Conservation (phyloP, 1,284 basidiomycete genomes). For the Pseudozyma pruni region DNA sequence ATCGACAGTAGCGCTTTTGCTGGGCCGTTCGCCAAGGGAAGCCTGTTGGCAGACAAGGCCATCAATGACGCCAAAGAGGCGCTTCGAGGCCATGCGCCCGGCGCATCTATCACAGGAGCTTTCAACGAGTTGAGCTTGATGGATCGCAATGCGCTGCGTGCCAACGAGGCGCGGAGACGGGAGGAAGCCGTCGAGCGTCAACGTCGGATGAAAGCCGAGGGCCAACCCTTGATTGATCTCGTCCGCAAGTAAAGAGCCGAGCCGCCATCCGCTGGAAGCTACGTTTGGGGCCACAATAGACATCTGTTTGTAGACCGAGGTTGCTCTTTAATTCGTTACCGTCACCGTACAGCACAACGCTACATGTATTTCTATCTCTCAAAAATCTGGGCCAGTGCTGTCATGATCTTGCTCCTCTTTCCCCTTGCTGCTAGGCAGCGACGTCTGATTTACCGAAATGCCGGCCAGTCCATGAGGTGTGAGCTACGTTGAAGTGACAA, state of each 20-base stretch:
- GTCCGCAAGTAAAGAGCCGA: constrained; percentile 16
- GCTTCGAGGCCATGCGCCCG: constrained; percentile 26
- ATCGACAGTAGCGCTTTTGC: constrained; percentile 49
- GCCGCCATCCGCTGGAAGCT: not conserved
- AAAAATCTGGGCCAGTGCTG: no score
- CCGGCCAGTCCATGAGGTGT: no score
- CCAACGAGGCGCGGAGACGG: constrained; percentile 26
- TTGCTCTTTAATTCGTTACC: no score
- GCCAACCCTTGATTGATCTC: constrained; percentile 46
- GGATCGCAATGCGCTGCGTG: constrained; percentile 30
- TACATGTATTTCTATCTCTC: constrained; percentile 12
- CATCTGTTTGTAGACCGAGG: no score
- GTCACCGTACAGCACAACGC: constrained; percentile 1
- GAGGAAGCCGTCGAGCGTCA: constrained; percentile 45
- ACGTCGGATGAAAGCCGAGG: constrained; percentile 36
- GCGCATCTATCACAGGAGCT: constrained; percentile 15
- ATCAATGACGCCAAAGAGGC: constrained; percentile 48
- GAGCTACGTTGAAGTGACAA: no score
- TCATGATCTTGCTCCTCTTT: no score
- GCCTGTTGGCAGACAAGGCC: constrained; percentile 53
- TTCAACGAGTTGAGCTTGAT: constrained; percentile 37
- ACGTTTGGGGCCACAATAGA: no score
- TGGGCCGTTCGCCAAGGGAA: constrained; percentile 57
- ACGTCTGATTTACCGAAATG: no score
- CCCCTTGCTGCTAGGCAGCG: no score